These are phyloP conservation scores for Leccinum ponderosum DNA, from an alignment of 1,284 basidiomycete genomes.

Conservation along the genomic window DNA sequence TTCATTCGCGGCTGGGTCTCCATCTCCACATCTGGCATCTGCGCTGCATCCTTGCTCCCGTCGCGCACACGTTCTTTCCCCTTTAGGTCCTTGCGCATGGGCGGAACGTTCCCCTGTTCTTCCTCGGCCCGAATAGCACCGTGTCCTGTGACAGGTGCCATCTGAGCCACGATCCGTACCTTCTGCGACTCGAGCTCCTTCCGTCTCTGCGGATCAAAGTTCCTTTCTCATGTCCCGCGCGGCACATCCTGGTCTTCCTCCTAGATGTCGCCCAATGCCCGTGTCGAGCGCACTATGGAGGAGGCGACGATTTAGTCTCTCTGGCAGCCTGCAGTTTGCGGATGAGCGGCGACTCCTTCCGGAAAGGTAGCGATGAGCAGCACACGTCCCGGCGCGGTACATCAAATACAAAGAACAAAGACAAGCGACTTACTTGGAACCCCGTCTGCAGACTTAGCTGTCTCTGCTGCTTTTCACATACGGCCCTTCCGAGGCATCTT, in stretches of 20 bases:
- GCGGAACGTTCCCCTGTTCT: slow-evolving; percentile 48
- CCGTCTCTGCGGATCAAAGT: slow-evolving; percentile 53
- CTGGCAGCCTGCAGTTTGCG: slow-evolving; percentile 54
- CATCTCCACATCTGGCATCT: slow-evolving; percentile 22
- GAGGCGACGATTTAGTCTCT: slow-evolving; percentile 39
- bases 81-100: slow-evolving; percentile 32
- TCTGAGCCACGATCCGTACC: slow-evolving; percentile 86
- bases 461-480: too few relatives aligned
- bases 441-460: too few relatives aligned
- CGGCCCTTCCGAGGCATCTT: too few relatives aligned
- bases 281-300: slow-evolving; percentile 35
- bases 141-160: slow-evolving; percentile 61
- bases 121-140: slow-evolving; percentile 35
- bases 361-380: slow-evolving; percentile 41
- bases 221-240: slow-evolving; percentile 42
- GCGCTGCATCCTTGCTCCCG: slow-evolving; percentile 23
- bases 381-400: too few relatives aligned
- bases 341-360: slow-evolving; percentile 55
- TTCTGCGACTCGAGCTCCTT: slow-evolving; percentile 84
- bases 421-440: slow-evolving; percentile 25
- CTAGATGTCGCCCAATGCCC: slow-evolving; percentile 48
- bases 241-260: slow-evolving; percentile 45
- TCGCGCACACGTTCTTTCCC: slow-evolving; percentile 36
- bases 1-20: slow-evolving; percentile 28
- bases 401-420: too few relatives aligned